Evolutionary conservation across 306 rosid species (phyloP).

Genomic region (Mimosa bimucronata): DNA sequence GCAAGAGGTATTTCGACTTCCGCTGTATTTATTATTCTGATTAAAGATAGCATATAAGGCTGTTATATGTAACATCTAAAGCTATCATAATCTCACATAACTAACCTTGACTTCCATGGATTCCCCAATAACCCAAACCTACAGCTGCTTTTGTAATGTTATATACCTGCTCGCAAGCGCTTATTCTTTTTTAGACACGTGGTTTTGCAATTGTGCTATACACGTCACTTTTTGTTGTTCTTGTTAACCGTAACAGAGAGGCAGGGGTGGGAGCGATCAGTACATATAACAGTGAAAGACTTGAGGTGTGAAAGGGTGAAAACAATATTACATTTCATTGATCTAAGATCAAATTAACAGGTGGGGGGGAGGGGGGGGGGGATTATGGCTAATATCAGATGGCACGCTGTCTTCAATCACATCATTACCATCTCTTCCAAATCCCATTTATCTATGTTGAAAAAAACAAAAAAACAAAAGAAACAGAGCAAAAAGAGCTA

Average conservation of each 20-base stretch:
- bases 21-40: too few species aligned
- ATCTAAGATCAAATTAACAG: conserved; percentile 32
- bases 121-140: background rate
- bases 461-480: conserved; percentile 16
- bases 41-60: too few species aligned
- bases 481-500: conserved; percentile 4
- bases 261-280: background rate
- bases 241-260: background rate
- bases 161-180: background rate
- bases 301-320: background rate
- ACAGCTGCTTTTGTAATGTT: background rate
- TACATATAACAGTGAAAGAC: background rate
- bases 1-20: too few species aligned
- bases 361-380: conserved; percentile 25
- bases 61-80: too few species aligned
- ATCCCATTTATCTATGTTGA: conserved; percentile 42
- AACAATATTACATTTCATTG: conserved; percentile 5
- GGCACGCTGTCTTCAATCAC: conserved; percentile 26
- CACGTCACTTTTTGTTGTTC: background rate
- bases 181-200: too few species aligned
- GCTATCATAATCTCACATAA: too few species aligned
- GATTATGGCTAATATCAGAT: conserved; percentile 29
- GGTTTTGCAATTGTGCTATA: background rate
- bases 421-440: conserved; percentile 21
- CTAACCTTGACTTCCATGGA: background rate